Conservation (phyloP, 768 basidiomycete species). For the Hygrophoropsis aurantiaca region DNA sequence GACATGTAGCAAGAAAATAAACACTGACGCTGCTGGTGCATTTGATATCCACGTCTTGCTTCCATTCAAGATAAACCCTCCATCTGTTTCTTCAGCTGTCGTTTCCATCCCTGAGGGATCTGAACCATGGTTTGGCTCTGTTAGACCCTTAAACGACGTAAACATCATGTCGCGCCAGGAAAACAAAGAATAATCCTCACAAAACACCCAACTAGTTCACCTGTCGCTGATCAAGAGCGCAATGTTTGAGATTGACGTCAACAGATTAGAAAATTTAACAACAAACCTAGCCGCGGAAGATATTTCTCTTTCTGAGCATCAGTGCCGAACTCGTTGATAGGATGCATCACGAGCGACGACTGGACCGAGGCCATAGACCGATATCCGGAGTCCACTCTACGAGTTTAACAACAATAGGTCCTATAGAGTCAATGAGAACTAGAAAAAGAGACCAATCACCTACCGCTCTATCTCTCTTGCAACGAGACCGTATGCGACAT, state of each 20-base stretch:
- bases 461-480: slow-evolving; percentile 92
- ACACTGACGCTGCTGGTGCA: slow-evolving; percentile 79
- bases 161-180: neutral
- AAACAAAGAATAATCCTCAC: slow-evolving; percentile 45
- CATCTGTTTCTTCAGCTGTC: slow-evolving; percentile 78
- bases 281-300: slow-evolving; percentile 75
- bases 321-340: slow-evolving; percentile 84
- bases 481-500: slow-evolving; percentile 92
- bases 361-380: slow-evolving; percentile 95
- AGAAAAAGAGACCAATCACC: slow-evolving; percentile 10
- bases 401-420: slow-evolving; percentile 1
- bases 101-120: slow-evolving; percentile 99
- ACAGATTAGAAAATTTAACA: neutral
- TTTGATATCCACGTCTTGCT: slow-evolving; percentile 99
- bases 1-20: slow-evolving; percentile 1
- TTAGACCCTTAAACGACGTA: slow-evolving; percentile 69
- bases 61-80: slow-evolving; percentile 84
- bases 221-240: slow-evolving; percentile 54
- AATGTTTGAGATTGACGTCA: neutral
- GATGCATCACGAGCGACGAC: slow-evolving; percentile 96
- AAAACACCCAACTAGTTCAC: slow-evolving; percentile 90
- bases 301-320: slow-evolving; percentile 90
- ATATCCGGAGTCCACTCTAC: slow-evolving; percentile 93
- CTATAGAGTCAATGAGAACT: no score
- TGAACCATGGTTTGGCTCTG: slow-evolving; percentile 96